phyloP scores from a whole-genome alignment of 805 yeast species.

The Debaryomyces maramus region DNA sequence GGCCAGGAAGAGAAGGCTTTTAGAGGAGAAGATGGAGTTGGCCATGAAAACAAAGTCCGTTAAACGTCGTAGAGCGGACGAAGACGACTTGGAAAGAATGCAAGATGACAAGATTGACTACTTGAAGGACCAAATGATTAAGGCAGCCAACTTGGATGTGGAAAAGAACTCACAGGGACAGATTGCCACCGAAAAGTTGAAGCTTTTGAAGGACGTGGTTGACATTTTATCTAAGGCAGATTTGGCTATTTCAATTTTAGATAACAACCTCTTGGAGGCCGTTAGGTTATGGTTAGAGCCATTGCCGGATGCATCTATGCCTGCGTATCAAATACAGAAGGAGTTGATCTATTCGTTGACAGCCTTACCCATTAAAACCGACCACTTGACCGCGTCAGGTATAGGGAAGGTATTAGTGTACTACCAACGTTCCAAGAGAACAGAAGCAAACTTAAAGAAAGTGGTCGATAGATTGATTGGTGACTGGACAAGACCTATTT shows the following conservation, averaged over 20 bases:
- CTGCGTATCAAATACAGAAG: conserved; percentile 95
- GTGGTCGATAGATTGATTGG: conserved; percentile 89
- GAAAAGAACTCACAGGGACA: conserved; percentile 58
- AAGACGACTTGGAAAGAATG: conserved; percentile 91
- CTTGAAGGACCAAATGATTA: conserved; percentile 85
- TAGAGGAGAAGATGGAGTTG: conserved; percentile 80
- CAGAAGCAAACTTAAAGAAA: conserved; percentile 83
- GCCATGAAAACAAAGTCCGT: conserved; percentile 66
- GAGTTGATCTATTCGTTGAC: conserved; percentile 74
- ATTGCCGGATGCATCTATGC: conserved; percentile 94
- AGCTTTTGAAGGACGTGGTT: conserved; percentile 75
- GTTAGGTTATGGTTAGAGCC: conserved; percentile 98
- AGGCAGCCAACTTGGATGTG: conserved; percentile 76
- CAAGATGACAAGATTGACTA: conserved; percentile 87
- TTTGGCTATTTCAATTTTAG: conserved; percentile 88
- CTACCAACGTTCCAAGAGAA: conserved; percentile 86
- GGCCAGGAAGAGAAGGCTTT: conserved; percentile 59
- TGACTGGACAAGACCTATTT: conserved; percentile 97
- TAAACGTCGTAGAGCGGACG: conserved; percentile 70
- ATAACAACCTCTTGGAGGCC: conserved; percentile 89
- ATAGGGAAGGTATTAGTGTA: conserved; percentile 91
- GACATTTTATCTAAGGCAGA: conserved; percentile 76
- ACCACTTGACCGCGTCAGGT: conserved; percentile 91
- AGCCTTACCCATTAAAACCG: conserved; percentile 88
- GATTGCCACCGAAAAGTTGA: conserved; percentile 76